These are phyloP conservation scores for Monilinia fructicola DNA, from an alignment of 2,329 filamentous ascomycete species.

Conservation along the genomic window DNA sequence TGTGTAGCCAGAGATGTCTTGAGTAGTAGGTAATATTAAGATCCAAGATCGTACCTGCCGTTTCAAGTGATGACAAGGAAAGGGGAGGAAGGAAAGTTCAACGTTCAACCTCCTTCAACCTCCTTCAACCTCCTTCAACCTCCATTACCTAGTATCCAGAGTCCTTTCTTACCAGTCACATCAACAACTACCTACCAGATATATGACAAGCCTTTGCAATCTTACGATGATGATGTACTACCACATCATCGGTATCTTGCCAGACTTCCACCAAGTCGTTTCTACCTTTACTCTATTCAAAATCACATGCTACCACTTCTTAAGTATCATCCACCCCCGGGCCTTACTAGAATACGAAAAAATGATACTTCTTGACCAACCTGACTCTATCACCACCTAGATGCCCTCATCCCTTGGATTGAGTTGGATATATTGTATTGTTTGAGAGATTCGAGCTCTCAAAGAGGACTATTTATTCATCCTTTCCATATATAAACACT, in stretches of 20 bases:
- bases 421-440: not conserved
- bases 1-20: too few species aligned
- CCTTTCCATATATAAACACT: not conserved
- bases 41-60: not conserved
- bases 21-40: not conserved
- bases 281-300: too few species aligned
- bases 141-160: not conserved
- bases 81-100: not conserved
- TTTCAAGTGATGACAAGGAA: not conserved
- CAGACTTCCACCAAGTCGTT: not conserved
- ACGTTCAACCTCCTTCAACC: not conserved
- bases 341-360: not conserved
- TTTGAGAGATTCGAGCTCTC: too few species aligned
- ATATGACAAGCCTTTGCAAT: not conserved
- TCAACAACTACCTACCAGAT: not conserved
- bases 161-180: not conserved
- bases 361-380: not conserved
- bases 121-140: not conserved
- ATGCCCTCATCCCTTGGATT: not conserved
- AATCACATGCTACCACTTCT: too few species aligned
- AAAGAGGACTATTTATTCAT: too few species aligned
- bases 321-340: too few species aligned
- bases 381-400: not conserved
- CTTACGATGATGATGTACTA: not conserved
- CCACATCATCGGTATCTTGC: not conserved